Evolutionary conservation across 2,329 filamentous ascomycete genomes (phyloP).

Genomic region (Colletotrichum spaethianum): DNA sequence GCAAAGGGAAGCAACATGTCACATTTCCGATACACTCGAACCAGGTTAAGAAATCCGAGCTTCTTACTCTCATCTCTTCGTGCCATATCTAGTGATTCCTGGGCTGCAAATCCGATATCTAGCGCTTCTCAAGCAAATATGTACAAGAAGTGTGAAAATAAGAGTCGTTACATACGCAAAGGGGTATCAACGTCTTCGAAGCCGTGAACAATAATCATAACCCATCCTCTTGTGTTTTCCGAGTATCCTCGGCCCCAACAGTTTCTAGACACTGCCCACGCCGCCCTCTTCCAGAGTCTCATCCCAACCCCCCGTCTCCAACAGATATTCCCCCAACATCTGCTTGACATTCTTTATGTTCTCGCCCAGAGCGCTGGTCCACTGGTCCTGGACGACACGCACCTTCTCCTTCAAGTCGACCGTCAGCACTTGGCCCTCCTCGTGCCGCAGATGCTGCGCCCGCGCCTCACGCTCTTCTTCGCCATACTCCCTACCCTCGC

Average conservation of each 20-base stretch:
- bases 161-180: slow-evolving; percentile 37
- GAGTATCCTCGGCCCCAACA: neutral
- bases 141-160: slow-evolving; percentile 36
- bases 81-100: slow-evolving; percentile 2
- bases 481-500: slow-evolving; percentile 50
- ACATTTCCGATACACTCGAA: neutral
- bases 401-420: slow-evolving; percentile 95
- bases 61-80: neutral
- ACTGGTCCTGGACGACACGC: slow-evolving; percentile 89
- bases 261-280: slow-evolving; percentile 60
- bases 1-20: no score
- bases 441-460: slow-evolving; percentile 70
- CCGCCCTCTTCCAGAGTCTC: slow-evolving; percentile 76
- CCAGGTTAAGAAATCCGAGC: no score
- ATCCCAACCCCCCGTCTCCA: slow-evolving; percentile 89
- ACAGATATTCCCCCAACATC: slow-evolving; percentile 79
- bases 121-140: slow-evolving; percentile 19
- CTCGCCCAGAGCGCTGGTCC: slow-evolving; percentile 88
- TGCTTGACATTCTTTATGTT: slow-evolving; percentile 81
- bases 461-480: slow-evolving; percentile 54
- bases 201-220: slow-evolving; percentile 23
- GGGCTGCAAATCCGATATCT: slow-evolving; percentile 10
- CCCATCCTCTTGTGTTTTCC: slow-evolving; percentile 9
- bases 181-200: slow-evolving; percentile 43
- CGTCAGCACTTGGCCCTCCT: slow-evolving; percentile 80